Evolutionary conservation across 2,329 filamentous ascomycete species (phyloP), one percentile per base, ranked within the genome.

Genomic region (Alternaria postmessia): DNA sequence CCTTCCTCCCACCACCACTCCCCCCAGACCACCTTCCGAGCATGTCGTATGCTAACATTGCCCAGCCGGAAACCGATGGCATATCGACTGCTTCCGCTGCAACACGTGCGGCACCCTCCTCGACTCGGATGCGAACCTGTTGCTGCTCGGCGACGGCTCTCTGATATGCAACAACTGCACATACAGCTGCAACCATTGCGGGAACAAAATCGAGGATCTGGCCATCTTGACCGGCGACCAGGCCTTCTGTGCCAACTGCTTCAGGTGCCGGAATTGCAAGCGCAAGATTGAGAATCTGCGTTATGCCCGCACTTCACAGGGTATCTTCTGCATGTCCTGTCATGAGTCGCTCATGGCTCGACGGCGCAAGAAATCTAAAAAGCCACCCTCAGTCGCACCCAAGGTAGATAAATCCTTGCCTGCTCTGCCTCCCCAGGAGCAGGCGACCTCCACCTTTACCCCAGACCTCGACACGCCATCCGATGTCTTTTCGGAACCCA

Each of bases 121-220:
- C 81, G 95, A 99, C 82, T 98, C 95, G 63, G 94, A 99, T 77
- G 95, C 95, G 72, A 98, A 98, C 81, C 89, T 99, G 51, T 89
- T 99, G 52, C 90, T 99, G 26, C 91, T 99, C 65, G 95, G 95
- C 78, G 95, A 99, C 82, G 95, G 95, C 67, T 98, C 94, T 18
- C 88, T 99, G 68, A 98, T 99, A 71, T 99, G 95, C 86, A 98
- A 97, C 83, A 97, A 97, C 81, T 99, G 95, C 83, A 98, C 95
- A 54, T 99, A 99, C 80, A 97, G 94, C 85, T 99, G 95, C 84
- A 97, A 89, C 79, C 94, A 94, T 54, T 99, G 95, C 80, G 89
- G 89, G 60, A 94, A 96, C 83, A 99, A 99, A 84, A 99, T 99
- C 69, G 95, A 99, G 78, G 95, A 99, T 77, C 85, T 98, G 64